Evolutionary conservation across 176 grass and related monocot genomes (phyloP).

Genomic region (Chloris gayana): DNA sequence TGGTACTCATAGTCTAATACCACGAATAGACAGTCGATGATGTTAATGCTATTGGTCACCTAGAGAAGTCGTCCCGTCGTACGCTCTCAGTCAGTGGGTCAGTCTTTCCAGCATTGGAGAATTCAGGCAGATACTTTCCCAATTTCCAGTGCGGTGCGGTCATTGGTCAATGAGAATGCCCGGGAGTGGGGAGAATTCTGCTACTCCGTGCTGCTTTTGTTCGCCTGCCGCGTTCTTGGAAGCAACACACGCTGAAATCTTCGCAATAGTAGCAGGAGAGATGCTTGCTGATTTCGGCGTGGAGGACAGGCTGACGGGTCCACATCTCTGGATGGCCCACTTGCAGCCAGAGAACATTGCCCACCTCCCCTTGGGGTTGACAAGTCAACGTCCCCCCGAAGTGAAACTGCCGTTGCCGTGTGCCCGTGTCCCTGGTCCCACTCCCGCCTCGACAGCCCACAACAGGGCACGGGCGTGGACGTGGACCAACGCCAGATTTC

Average conservation of each 20-base stretch:
- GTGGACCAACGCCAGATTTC: background rate
- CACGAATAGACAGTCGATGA: background rate
- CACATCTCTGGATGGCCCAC: background rate
- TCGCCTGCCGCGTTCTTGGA: background rate
- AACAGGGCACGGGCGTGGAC: background rate
- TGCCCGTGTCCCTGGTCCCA: no score
- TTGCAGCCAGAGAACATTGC: background rate
- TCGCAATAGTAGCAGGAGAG: no score
- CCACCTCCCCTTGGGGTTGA: background rate
- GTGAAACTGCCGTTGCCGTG: no score
- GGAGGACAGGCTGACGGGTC: background rate
- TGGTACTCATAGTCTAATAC: no score
- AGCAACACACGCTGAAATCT: background rate
- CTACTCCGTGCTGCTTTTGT: background rate
- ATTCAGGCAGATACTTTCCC: background rate
- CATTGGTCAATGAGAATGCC: background rate
- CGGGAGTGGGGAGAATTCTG: background rate
- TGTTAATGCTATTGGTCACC: background rate
- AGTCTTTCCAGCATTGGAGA: background rate
- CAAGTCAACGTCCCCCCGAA: slow-evolving; percentile 34
- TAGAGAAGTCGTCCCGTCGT: background rate
- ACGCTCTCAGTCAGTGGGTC: background rate
- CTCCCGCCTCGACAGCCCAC: no score
- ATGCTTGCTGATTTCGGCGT: no score
- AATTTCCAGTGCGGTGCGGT: background rate